Conservation (phyloP, 2,329 filamentous ascomycete genomes). For the Nothopassalora personata region DNA sequence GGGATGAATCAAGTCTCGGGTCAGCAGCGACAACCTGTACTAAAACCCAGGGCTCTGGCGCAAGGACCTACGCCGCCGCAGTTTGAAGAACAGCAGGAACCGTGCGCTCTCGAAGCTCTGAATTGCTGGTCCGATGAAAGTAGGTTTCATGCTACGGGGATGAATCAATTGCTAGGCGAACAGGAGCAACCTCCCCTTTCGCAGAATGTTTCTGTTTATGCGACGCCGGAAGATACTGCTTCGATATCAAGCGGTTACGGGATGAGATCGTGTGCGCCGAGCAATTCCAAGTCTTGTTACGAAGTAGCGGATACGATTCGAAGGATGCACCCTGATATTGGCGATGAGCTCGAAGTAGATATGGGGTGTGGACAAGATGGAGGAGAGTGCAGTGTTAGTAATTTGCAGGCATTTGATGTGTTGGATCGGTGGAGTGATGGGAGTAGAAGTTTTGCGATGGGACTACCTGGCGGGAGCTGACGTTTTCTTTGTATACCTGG, state of each 20-base stretch:
- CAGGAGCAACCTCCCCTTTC: background rate
- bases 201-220: no score
- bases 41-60: background rate
- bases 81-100: background rate
- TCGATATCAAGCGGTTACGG: no score
- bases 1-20: background rate
- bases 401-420: conserved; percentile 39
- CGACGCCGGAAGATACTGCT: no score
- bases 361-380: conserved; percentile 35
- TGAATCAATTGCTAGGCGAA: background rate
- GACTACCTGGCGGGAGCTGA: background rate
- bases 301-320: conserved; percentile 43
- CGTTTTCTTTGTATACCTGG: background rate
- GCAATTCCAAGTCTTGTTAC: conserved; percentile 30
- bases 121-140: background rate
- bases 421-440: conserved; percentile 37
- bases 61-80: background rate
- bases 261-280: background rate
- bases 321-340: conserved; percentile 37
- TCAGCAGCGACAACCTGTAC: background rate
- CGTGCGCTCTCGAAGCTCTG: background rate
- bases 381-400: conserved; percentile 41
- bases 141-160: background rate
- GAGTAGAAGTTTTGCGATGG: background rate
- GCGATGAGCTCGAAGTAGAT: conserved; percentile 35